Evolutionary conservation across 2,329 filamentous ascomycete genomes (phyloP), one percentile per base, ranked within the genome.

Genomic region (Fusarium tupiense): DNA sequence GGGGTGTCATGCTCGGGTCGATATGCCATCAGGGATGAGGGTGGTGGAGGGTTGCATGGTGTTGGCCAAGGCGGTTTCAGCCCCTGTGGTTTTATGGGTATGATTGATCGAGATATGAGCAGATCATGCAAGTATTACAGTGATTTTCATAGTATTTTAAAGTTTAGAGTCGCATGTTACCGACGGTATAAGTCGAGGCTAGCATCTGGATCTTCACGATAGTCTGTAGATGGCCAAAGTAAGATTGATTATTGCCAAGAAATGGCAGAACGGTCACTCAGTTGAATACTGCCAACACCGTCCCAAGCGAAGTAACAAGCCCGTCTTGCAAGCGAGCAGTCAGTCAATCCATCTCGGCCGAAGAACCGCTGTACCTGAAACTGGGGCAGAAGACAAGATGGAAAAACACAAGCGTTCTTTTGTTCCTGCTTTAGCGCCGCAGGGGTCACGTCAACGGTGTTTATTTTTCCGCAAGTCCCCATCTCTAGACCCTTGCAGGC

Each of bases 281-380:
- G 53, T 60, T 64, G 43, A 38, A 31, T 12, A 31, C 53, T 29
- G 35, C 38, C 61, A 52, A 24, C 59, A 57, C 52, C 49, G 35
- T 31, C 33, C 13, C 44, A 66, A 71, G 68, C 68, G 67, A 70
- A 59, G 52, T 46, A n/a, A 58, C 3, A 10, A 22, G 35, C 52
- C 52, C 37, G 35, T 50, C 35, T 29, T 31, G 29, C 13, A 40
- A 41, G 47, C 24, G 52, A 22, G 60, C 59, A 53, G 38, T 33
- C 33, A 35, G 33, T 35, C 33, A 35, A 35, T 35, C n/a, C 40
- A 49, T 59, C 65, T 74, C 66, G 53, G 57, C 50, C 54, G 31
- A 53, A 52, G 68, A 63, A 41, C 64, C 61, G 75, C 71, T 68
- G 72, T 52, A 77, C 76, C 76, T 77, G 76, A 77, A 77, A 77